Base-by-base conservation (phyloP, 805 yeast species). In the Pichia paraexigua region DNA sequence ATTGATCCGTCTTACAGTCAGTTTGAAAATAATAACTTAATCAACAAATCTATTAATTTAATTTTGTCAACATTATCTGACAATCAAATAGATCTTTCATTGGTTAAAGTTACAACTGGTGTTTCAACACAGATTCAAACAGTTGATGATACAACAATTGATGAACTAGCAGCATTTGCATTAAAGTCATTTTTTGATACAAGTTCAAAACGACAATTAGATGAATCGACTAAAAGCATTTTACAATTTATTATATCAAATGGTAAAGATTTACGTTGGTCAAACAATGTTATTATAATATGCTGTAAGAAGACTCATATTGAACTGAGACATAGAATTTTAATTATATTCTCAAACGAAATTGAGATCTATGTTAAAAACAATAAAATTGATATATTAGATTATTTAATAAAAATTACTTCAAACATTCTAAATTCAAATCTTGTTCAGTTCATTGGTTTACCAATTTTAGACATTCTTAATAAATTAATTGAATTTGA, bases 381-480 rank as follows among this genome's bases (percentile, higher is more conserved):
- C 1, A 43, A 52, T 32, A 43, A 56, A 20, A 45, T 53, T 21
- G 46, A 55, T 30, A 32, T 54, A 10, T 48, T 60, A 41, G 59
- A 55, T 17, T 60, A 54, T 41, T 45, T 66, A 20, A 58, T 67
- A 1, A 56, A 58, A 20, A 47, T 63, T 44, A 58, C 63, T 4
- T 58, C 68, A 11, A 82, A 83, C 13, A 68, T 89, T 30, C 71
- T 91, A n/a, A 75, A 84, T 1, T 83, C 94, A 0, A 62, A 61
- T 44, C 82, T 83, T 41, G 88, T 88, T 42, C 88, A 85, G 63
- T 80, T 92, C 75, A 84, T 90, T 55, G 97, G 97, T 0, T 71
- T 94, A 44, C 85, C 96, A 12, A 86, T 90, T 7, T 73, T 89
- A 40, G 98, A 91, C 63, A 77, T 87, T 40, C 74, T 86, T 63